Evolutionary conservation across 345 rosid species (phyloP).

Genomic region (Euphorbia lathyris): DNA sequence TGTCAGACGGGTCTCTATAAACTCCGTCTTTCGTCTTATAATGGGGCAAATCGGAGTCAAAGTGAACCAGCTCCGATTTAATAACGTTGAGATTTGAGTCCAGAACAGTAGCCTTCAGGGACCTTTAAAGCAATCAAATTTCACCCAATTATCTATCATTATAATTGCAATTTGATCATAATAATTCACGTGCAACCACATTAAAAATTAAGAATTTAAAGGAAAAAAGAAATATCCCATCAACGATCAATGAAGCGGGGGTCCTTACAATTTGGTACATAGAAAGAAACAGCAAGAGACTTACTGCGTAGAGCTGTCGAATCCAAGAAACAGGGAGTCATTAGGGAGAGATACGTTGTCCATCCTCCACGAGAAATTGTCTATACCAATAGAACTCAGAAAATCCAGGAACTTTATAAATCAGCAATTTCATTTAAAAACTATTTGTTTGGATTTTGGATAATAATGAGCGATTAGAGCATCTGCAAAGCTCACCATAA

Average conservation of each 20-base stretch:
- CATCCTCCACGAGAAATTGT: slow-evolving; percentile 27
- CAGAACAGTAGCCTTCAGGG: slow-evolving; percentile 90
- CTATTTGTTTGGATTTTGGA: background rate
- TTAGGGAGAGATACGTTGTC: slow-evolving; percentile 53
- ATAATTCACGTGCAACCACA: background rate
- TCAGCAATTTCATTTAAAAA: too few species aligned
- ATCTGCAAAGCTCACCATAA: too few species aligned
- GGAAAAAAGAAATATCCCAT: slow-evolving; percentile 1
- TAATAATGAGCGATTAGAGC: background rate
- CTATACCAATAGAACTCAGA: background rate
- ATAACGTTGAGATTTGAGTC: slow-evolving; percentile 65
- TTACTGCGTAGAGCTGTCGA: slow-evolving; percentile 93
- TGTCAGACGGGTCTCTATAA: slow-evolving; percentile 57
- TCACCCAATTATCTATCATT: background rate
- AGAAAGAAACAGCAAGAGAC: slow-evolving; percentile 11
- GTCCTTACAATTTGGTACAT: background rate
- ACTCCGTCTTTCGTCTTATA: slow-evolving; percentile 86
- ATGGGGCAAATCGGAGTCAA: slow-evolving; percentile 75
- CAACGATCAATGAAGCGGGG: background rate
- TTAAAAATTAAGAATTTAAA: background rate
- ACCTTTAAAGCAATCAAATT: slow-evolving; percentile 42
- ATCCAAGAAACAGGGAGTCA: slow-evolving; percentile 78
- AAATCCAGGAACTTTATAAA: background rate
- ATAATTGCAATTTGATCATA: background rate
- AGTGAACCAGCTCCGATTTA: slow-evolving; percentile 60